Conservation (phyloP, 2,329 filamentous ascomycete species). For the Aspergillus ruber region DNA sequence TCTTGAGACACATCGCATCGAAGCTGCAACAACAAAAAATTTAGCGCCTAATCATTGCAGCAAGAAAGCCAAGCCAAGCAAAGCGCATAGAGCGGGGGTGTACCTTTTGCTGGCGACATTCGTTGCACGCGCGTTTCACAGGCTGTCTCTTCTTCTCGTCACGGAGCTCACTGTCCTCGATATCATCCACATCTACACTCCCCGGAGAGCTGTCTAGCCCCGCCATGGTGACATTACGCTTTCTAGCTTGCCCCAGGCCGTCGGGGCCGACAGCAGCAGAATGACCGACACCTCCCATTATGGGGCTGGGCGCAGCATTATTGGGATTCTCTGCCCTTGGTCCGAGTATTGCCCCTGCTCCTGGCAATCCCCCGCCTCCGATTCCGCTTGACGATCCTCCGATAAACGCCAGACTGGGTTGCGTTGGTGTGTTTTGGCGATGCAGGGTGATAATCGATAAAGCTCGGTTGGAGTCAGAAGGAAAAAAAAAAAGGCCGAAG, state of each 20-base stretch:
- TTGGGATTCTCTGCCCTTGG: slow-evolving; percentile 27
- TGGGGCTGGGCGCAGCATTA: slow-evolving; percentile 29
- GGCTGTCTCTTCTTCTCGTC: slow-evolving; percentile 42
- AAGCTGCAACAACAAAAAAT: slow-evolving; percentile 41
- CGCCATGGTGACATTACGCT: slow-evolving; percentile 38
- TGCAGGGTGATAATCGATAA: slow-evolving; percentile 7
- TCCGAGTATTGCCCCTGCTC: slow-evolving; percentile 20
- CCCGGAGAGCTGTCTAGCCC: slow-evolving; percentile 43
- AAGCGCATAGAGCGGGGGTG: slow-evolving; percentile 9
- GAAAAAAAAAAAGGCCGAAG: slow-evolving; percentile 7
- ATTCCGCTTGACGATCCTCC: slow-evolving; percentile 26
- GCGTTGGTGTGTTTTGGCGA: slow-evolving; percentile 14
- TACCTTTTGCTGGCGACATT: slow-evolving; percentile 65
- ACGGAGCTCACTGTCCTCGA: slow-evolving; percentile 37
- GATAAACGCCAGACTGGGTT: slow-evolving; percentile 32
- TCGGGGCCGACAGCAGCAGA: slow-evolving; percentile 22
- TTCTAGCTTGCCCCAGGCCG: slow-evolving; percentile 28
- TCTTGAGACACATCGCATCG: slow-evolving; percentile 62
- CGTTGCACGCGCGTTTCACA: slow-evolving; percentile 60
- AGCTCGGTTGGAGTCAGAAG: slow-evolving; percentile 3
- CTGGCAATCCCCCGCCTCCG: slow-evolving; percentile 29
- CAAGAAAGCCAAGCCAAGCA: slow-evolving; percentile 1
- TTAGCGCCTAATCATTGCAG: slow-evolving; percentile 3
- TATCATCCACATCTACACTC: slow-evolving; percentile 40
- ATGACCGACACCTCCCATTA: slow-evolving; percentile 31